Percentiles rank a stretch among this genome's conserved stretches.
Evolutionary conservation across 2,329 filamentous ascomycete species (phyloP).

Genomic region (Ascochyta fabae): DNA sequence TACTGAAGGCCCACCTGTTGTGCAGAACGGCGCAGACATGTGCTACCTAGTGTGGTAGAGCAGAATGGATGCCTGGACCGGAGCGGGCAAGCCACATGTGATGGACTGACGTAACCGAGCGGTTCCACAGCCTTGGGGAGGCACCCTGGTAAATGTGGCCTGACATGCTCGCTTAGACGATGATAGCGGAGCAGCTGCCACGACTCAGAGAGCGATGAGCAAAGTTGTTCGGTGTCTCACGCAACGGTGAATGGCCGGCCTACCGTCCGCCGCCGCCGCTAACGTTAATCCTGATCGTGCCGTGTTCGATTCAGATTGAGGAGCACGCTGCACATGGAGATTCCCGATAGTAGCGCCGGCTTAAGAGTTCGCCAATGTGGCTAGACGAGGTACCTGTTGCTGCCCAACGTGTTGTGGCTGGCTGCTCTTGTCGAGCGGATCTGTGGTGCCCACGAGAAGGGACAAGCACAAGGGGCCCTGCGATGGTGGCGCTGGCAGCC

Average conservation of each 20-base stretch:
- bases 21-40: too few species aligned
- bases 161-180: conserved; percentile 15
- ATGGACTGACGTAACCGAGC: conserved; percentile 15
- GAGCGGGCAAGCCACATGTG: conserved; percentile 13
- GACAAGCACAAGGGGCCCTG: neutral
- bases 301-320: conserved; percentile 16
- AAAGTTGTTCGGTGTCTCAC: conserved; percentile 7
- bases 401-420: conserved; percentile 16
- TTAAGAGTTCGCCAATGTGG: neutral
- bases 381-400: conserved; percentile 11
- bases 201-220: conserved; percentile 7
- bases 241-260: conserved; percentile 16
- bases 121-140: conserved; percentile 15
- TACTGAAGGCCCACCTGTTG: too few species aligned
- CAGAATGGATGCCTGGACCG: conserved; percentile 2
- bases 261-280: conserved; percentile 15
- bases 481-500: conserved; percentile 8
- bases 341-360: conserved; percentile 16
- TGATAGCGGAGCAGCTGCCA: conserved; percentile 8
- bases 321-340: conserved; percentile 9
- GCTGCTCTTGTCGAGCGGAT: neutral
- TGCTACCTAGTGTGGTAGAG: neutral
- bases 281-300: conserved; percentile 18
- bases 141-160: conserved; percentile 10
- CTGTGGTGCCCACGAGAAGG: conserved; percentile 10